phyloP scores from a whole-genome alignment of 148 eudicot genomes.

The Pouteria glomerata region DNA sequence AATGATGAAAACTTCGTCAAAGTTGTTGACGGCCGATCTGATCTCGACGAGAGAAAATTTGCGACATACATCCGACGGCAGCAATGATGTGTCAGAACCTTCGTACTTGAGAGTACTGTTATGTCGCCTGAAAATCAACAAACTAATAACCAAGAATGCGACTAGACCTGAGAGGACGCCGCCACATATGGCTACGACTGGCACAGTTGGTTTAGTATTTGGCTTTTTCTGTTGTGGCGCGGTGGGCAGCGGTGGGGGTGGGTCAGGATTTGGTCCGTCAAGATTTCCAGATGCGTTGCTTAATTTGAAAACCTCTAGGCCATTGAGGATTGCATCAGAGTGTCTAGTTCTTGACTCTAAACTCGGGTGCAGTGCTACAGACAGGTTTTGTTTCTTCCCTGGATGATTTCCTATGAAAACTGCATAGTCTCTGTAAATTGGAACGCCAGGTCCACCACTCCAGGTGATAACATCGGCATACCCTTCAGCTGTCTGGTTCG shows the following conservation, averaged over 20 bases:
- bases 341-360: no score
- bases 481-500: no score
- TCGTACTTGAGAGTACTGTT: no score
- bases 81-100: no score
- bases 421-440: no score
- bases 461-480: no score
- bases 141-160: background rate
- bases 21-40: conserved; percentile 5
- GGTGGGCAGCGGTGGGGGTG: background rate
- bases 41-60: conserved; percentile 6
- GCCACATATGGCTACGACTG: background rate
- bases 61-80: background rate
- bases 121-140: background rate
- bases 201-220: background rate
- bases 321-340: no score
- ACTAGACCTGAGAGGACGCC: background rate
- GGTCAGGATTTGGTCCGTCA: background rate
- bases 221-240: background rate
- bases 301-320: no score
- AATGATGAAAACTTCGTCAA: conserved; percentile 4
- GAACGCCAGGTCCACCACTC: no score
- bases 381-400: no score
- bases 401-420: no score
- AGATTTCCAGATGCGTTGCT: background rate
- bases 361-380: no score